A percentile compares a stretch with the other conserved stretches of the same genome.
phyloP scores from a whole-genome alignment of 768 basidiomycete species.

The Paxillus rubicundulus region DNA sequence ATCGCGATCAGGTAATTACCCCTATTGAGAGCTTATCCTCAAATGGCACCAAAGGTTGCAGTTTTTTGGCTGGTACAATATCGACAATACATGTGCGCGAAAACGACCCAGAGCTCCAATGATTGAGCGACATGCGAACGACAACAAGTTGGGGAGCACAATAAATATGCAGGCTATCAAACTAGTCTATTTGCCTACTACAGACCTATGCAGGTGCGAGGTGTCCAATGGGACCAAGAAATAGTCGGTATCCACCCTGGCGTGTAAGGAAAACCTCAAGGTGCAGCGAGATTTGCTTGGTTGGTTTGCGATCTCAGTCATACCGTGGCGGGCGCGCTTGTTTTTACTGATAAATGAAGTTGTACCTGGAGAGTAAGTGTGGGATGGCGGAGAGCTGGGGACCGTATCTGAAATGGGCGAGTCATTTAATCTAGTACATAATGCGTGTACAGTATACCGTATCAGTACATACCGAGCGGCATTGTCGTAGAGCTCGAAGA shows the following conservation, averaged over 20 bases:
- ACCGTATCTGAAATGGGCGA: slow-evolving; percentile 58
- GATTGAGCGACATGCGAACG: neutral
- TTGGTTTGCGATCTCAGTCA: neutral
- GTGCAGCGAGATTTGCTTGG: neutral
- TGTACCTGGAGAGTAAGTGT: slow-evolving; percentile 83
- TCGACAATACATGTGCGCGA: neutral
- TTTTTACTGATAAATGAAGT: slow-evolving; percentile 72
- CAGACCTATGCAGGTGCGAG: neutral
- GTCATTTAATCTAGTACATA: slow-evolving; percentile 1
- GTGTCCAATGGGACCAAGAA: neutral
- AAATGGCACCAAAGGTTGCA: too few species aligned
- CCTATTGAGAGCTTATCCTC: too few species aligned
- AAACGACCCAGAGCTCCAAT: neutral
- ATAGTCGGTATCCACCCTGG: neutral
- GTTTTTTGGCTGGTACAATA: neutral
- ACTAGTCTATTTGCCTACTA: neutral
- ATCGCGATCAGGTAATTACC: slow-evolving; percentile 16
- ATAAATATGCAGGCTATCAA: slow-evolving; percentile 3
- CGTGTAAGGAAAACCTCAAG: neutral
- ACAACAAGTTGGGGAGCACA: slow-evolving; percentile 6
- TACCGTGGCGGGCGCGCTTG: neutral
- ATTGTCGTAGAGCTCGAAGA: slow-evolving; percentile 98
- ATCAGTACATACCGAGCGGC: slow-evolving; percentile 64
- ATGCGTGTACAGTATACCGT: neutral
- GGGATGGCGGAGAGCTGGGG: slow-evolving; percentile 95